phyloP scores from a whole-genome alignment of 2,329 filamentous ascomycete species.

The Cercospora zeae-maydis region DNA sequence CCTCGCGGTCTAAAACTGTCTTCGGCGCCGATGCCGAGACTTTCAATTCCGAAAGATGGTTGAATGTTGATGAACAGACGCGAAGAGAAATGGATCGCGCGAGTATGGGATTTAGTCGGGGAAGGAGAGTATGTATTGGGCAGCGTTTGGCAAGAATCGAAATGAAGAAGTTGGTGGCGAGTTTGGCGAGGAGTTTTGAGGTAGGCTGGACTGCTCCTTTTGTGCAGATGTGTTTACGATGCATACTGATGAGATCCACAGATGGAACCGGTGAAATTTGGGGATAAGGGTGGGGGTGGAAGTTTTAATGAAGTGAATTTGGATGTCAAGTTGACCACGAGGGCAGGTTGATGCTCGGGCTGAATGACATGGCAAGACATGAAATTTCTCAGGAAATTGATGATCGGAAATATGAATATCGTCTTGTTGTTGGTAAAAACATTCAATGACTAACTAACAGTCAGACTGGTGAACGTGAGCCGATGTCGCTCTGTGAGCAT shows the following conservation, averaged over 20 bases:
- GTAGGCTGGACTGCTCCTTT: background rate
- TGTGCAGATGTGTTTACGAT: background rate
- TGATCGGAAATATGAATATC: background rate
- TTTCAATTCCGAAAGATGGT: constrained; percentile 50
- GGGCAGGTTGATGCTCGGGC: background rate
- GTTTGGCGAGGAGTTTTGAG: constrained; percentile 17
- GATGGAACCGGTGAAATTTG: constrained; percentile 8
- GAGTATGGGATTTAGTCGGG: constrained; percentile 46
- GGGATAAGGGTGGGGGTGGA: background rate
- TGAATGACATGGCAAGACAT: background rate
- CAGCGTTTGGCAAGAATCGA: constrained; percentile 44
- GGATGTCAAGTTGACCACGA: background rate
- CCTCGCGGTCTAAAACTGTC: constrained; percentile 38
- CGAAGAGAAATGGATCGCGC: constrained; percentile 41
- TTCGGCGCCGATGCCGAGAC: constrained; percentile 40
- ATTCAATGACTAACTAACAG: too few relatives aligned
- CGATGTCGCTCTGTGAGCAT: background rate
- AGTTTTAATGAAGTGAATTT: background rate
- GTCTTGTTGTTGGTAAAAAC: background rate
- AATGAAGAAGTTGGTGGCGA: constrained; percentile 24
- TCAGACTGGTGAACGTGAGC: background rate
- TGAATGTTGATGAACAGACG: constrained; percentile 36
- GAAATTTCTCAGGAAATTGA: background rate
- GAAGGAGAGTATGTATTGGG: constrained; percentile 46
- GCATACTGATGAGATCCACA: background rate